phyloP scores from a whole-genome alignment of 2,329 filamentous ascomycete species.

The Xylariaceae sp. region DNA sequence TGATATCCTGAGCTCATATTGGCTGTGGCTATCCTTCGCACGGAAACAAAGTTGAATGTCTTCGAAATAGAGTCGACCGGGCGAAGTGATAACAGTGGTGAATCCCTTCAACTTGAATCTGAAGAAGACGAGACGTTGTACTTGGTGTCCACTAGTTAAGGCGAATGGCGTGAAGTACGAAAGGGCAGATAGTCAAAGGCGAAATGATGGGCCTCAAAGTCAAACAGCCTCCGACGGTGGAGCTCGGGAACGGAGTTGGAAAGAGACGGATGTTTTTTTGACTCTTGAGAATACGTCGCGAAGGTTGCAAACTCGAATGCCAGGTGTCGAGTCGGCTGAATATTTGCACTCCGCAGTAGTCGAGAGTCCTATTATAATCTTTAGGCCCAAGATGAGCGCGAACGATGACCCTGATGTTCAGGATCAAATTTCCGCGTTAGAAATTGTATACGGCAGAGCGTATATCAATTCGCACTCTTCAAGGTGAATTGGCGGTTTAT shows the following conservation, averaged over 20 bases:
- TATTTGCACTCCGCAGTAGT: background rate
- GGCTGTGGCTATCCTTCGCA: background rate
- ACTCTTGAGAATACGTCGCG: background rate
- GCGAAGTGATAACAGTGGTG: no score
- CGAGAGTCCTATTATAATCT: background rate
- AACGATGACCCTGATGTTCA: background rate
- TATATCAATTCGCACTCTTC: background rate
- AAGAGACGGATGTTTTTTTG: background rate
- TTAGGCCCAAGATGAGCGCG: background rate
- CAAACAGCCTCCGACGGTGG: no score
- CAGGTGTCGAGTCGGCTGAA: background rate
- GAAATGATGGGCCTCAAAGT: no score
- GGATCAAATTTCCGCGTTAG: background rate
- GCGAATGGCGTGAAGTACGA: no score
- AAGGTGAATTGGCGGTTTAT: background rate
- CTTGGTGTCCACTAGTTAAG: no score
- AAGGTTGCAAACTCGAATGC: background rate
- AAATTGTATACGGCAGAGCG: background rate
- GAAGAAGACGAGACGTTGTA: background rate
- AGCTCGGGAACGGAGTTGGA: background rate
- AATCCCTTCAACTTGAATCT: background rate
- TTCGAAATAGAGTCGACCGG: background rate
- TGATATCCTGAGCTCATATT: constrained; percentile 13
- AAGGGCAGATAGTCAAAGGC: no score
- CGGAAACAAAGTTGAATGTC: background rate